These are phyloP conservation scores for Penicillium pulvis DNA, from an alignment of 495 filamentous ascomycete genomes.

Conservation along the genomic window DNA sequence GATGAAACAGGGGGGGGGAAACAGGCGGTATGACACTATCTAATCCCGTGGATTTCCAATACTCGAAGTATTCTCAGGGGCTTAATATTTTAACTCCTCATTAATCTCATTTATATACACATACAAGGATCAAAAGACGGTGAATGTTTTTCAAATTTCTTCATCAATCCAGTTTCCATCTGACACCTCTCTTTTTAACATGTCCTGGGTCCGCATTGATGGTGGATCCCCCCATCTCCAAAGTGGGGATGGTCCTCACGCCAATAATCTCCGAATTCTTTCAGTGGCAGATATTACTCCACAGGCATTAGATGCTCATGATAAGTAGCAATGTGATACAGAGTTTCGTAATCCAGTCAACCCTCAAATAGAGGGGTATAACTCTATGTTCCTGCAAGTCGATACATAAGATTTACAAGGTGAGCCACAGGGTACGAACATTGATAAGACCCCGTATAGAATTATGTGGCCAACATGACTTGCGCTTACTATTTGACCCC, in stretches of 20 bases:
- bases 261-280: background rate
- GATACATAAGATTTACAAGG: background rate
- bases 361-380: background rate
- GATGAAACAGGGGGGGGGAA: background rate
- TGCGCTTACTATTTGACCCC: background rate
- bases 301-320: background rate
- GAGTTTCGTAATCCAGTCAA: background rate
- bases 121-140: too few species aligned
- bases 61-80: too few species aligned
- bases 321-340: background rate
- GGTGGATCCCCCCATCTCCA: background rate
- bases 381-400: background rate
- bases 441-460: background rate
- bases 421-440: background rate
- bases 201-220: background rate
- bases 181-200: background rate
- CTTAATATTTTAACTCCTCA: too few species aligned
- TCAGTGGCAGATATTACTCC: background rate
- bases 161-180: background rate
- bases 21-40: background rate
- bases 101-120: too few species aligned
- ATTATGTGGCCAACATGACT: background rate
- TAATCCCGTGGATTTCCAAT: too few species aligned
- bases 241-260: background rate
- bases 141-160: background rate